These are phyloP conservation scores for Jamesozyma gamospora DNA, from an alignment of 805 yeast genomes.

Conservation along the genomic window DNA sequence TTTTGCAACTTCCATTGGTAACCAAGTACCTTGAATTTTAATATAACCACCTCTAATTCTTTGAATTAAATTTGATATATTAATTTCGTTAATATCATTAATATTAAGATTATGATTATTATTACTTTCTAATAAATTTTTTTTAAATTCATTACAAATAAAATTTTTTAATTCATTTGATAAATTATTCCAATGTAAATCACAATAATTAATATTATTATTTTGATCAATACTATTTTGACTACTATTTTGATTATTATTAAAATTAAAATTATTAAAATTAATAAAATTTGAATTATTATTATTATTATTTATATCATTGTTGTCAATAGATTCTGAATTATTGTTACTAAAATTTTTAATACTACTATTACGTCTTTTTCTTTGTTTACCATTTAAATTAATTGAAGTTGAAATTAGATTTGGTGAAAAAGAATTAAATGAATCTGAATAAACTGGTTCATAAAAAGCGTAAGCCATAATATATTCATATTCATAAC, in stretches of 20 bases:
- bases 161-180: conserved; percentile 13
- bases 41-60: conserved; percentile 85
- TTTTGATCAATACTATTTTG: conserved; percentile 3
- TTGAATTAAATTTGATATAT: conserved; percentile 29
- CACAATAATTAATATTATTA: conserved; percentile 15
- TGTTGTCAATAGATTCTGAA: not conserved
- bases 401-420: not conserved
- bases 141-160: conserved; percentile 11
- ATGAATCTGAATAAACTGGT: conserved; percentile 2
- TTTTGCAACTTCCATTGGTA: conserved; percentile 60
- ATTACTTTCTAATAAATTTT: conserved; percentile 5
- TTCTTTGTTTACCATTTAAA: conserved; percentile 3
- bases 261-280: conserved; percentile 28
- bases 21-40: conserved; percentile 92
- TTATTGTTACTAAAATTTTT: conserved; percentile 1
- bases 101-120: conserved; percentile 3
- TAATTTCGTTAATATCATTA: conserved; percentile 7
- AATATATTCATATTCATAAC: conserved; percentile 13
- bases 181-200: conserved; percentile 27
- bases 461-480: conserved; percentile 17
- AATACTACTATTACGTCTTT: conserved; percentile 5
- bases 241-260: conserved; percentile 4
- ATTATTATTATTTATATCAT: not conserved
- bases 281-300: conserved; percentile 1
- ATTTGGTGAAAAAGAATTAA: conserved; percentile 1